Base-by-base conservation (phyloP, 495 filamentous ascomycete genomes). In the Cryomyces minteri region DNA sequence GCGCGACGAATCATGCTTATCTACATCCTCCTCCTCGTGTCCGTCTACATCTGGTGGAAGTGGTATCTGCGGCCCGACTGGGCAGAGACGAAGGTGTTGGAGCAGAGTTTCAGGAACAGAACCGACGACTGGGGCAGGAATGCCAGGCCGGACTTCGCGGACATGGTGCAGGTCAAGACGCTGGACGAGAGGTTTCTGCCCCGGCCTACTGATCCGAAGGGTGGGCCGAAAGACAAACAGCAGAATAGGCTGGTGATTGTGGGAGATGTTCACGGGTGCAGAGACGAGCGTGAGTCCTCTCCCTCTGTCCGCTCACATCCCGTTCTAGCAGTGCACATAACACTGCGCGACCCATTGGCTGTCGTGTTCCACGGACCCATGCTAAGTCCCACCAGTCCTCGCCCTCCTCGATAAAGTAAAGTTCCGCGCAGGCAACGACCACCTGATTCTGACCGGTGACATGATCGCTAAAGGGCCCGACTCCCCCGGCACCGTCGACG, bases 231-330 rank as follows among this genome's bases (percentile, higher is more conserved):
- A 43, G 46, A 33, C 8, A 50, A 39, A 4, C 44, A 40, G 25
- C 52, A 54, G 31, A 55, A 62, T 32, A 53, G 76, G 41, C 65
- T 96, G 25, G 62, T 96, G 6, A 56, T 95, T 41, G 67, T 96
- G 32, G 88, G 88, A 8, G 88, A 96, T 65, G 82, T 94, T 4
- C 88, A 96, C 68, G 88, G 88, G 5, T 87, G 87, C 56, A 71
- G 73, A 41, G 49, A 68, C 25, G 71, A 82, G 45, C 41, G 34
- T 38, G 12, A 3, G 34, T 14, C 34, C 9, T 9, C 12, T 38
- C 34, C 34, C 34, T 46, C n/a, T 28, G 10, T n/a, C 36, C n/a
- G 8, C 41, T 28, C 29, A 10, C 40, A 46, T 10, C 41, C 41
- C 41, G 12, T 34, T 46, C 41, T 12, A 12, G 43, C 14, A 28